Percentiles rank a stretch among this genome's conserved stretches.
phyloP scores from a whole-genome alignment of 2,329 filamentous ascomycete genomes.

The Cryphonectria carpinicola region DNA sequence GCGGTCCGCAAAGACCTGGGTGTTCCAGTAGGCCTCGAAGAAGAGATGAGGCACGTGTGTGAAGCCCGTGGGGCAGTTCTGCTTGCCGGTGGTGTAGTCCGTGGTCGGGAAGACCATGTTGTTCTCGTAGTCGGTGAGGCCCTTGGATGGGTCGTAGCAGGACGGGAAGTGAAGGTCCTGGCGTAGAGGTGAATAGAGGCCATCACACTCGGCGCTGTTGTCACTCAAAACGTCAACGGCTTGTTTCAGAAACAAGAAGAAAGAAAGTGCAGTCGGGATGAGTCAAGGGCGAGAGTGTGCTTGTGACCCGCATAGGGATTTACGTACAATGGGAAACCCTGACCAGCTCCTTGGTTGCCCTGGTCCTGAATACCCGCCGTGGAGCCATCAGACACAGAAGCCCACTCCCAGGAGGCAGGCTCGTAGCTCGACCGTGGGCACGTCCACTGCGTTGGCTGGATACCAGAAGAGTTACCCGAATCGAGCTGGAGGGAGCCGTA shows the following conservation, averaged over 20 bases:
- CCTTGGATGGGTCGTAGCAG: constrained; percentile 70
- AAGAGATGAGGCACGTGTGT: constrained; percentile 62
- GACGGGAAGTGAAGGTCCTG: constrained; percentile 73
- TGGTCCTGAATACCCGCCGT: constrained; percentile 59
- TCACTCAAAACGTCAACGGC: background rate
- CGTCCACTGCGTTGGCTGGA: constrained; percentile 62
- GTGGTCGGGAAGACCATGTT: constrained; percentile 69
- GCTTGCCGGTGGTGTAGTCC: constrained; percentile 44
- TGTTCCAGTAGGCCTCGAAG: constrained; percentile 65
- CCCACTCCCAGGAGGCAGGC: constrained; percentile 55
- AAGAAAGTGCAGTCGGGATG: background rate
- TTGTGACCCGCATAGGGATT: background rate
- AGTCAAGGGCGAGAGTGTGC: background rate
- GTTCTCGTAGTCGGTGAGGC: constrained; percentile 61
- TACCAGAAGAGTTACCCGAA: constrained; percentile 54
- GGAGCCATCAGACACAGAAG: constrained; percentile 62
- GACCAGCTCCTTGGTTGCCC: constrained; percentile 58
- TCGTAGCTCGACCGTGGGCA: constrained; percentile 56
- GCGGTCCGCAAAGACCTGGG: constrained; percentile 53
- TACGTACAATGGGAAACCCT: constrained; percentile 65
- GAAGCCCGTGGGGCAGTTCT: constrained; percentile 59
- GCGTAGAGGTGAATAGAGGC: constrained; percentile 62
- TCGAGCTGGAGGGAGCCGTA: constrained; percentile 48
- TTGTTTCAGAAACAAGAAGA: background rate
- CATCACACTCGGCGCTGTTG: constrained; percentile 62